Percentiles rank a stretch among this genome's conserved stretches.
phyloP scores from a whole-genome alignment of 257 asterid species.

The Osmanthus fragrans region DNA sequence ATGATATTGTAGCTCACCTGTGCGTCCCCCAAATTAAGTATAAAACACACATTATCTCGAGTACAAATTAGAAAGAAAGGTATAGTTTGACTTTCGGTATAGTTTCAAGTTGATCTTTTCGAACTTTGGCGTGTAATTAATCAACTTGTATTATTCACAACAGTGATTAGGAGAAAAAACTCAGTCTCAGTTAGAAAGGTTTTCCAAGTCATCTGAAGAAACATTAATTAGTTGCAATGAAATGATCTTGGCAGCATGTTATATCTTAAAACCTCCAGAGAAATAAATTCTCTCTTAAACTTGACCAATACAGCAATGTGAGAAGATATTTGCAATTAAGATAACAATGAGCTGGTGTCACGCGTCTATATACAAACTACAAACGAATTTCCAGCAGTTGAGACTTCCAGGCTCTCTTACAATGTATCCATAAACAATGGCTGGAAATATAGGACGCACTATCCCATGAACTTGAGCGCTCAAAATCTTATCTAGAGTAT shows the following conservation, averaged over 20 bases:
- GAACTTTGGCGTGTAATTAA: background rate
- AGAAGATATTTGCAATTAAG: background rate
- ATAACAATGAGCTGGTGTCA: background rate
- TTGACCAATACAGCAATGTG: background rate
- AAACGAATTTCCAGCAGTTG: background rate
- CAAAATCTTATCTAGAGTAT: slow-evolving; percentile 1
- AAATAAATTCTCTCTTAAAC: background rate
- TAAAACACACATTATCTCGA: background rate
- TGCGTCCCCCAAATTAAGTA: background rate
- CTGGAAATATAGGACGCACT: background rate
- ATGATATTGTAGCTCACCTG: slow-evolving; percentile 78
- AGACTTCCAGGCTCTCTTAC: background rate
- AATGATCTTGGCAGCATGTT: background rate
- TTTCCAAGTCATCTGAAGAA: background rate
- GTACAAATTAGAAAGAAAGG: background rate
- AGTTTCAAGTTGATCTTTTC: background rate
- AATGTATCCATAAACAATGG: background rate
- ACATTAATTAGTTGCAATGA: background rate
- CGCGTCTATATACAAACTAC: background rate
- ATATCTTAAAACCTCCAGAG: background rate
- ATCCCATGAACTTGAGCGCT: background rate
- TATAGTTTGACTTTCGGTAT: background rate
- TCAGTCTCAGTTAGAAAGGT: background rate
- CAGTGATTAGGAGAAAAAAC: background rate
- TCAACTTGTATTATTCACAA: background rate